Conservation (phyloP, 768 basidiomycete species). For the Suillus clintonianus region DNA sequence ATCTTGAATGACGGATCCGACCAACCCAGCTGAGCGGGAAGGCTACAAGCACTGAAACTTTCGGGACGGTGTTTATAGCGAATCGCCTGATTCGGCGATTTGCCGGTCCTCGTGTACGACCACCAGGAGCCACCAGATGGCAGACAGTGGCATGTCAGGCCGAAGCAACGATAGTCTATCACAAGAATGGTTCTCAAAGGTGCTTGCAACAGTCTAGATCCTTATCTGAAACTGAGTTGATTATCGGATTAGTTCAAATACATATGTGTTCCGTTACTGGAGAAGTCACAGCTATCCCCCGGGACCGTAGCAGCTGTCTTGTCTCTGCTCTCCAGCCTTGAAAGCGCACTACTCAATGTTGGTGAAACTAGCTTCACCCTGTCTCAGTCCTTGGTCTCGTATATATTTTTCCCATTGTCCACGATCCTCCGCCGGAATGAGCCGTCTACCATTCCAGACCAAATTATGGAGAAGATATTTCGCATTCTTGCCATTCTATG, state of each 20-base stretch:
- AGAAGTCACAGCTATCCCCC: constrained; percentile 63
- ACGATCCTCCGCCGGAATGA: constrained; percentile 79
- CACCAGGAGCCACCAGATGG: no score
- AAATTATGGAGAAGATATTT: constrained; percentile 76
- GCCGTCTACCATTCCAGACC: constrained; percentile 70
- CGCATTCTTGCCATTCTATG: constrained; percentile 57
- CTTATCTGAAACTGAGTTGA: constrained; percentile 1
- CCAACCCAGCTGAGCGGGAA: no score
- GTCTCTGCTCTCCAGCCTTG: constrained; percentile 56
- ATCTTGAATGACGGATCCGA: no score
- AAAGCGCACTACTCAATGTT: constrained; percentile 46
- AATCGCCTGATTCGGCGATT: no score
- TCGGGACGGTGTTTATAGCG: background rate
- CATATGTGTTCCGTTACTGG: constrained; percentile 81
- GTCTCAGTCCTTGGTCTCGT: constrained; percentile 67
- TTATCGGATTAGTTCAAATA: constrained; percentile 52
- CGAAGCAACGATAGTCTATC: constrained; percentile 16
- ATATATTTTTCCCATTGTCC: constrained; percentile 87
- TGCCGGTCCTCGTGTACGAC: no score
- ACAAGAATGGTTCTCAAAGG: constrained; percentile 40
- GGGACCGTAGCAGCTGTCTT: constrained; percentile 48
- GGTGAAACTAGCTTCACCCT: constrained; percentile 42
- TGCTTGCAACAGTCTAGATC: constrained; percentile 17
- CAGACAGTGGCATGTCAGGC: no score
- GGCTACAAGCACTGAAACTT: background rate